Percentiles rank a stretch among this genome's conserved stretches.
These are phyloP conservation scores for Globisporangium spinosum DNA, from an alignment of 352 stramenopile species.

Conservation along the genomic window DNA sequence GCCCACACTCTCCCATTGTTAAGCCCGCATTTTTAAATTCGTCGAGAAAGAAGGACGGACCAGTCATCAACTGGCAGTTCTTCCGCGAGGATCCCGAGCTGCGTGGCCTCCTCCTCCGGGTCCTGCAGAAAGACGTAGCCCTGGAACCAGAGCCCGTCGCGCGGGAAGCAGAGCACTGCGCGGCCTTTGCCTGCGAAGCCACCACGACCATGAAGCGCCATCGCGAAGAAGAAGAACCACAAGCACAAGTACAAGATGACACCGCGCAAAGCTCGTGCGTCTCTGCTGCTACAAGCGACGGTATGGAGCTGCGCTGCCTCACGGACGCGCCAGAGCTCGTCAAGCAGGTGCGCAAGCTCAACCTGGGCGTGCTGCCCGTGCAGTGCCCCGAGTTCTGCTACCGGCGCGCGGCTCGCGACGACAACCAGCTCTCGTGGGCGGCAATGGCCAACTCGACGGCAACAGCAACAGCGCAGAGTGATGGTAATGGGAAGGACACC, in stretches of 20 bases:
- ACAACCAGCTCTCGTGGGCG: constrained; percentile 43
- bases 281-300: constrained; percentile 22
- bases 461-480: not conserved
- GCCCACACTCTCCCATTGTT: not conserved
- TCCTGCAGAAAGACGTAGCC: constrained; percentile 48
- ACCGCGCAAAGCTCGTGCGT: not conserved
- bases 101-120: constrained; percentile 15
- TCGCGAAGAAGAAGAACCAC: constrained; percentile 1
- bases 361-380: constrained; percentile 62
- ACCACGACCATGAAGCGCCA: constrained; percentile 23
- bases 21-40: not conserved
- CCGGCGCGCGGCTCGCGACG: constrained; percentile 50
- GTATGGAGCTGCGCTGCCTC: constrained; percentile 39
- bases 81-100: constrained; percentile 55
- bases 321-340: constrained; percentile 39
- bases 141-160: constrained; percentile 58
- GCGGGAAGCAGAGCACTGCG: constrained; percentile 58
- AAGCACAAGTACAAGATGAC: not conserved
- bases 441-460: constrained; percentile 8
- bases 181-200: constrained; percentile 17
- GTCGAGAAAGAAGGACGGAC: constrained; percentile 19
- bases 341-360: constrained; percentile 56
- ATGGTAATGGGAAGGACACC: not conserved
- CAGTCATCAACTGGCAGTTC: constrained; percentile 64
- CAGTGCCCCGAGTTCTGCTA: constrained; percentile 62